phyloP scores from a whole-genome alignment of 441 rosid species.

The Syzygium syzygioides region DNA sequence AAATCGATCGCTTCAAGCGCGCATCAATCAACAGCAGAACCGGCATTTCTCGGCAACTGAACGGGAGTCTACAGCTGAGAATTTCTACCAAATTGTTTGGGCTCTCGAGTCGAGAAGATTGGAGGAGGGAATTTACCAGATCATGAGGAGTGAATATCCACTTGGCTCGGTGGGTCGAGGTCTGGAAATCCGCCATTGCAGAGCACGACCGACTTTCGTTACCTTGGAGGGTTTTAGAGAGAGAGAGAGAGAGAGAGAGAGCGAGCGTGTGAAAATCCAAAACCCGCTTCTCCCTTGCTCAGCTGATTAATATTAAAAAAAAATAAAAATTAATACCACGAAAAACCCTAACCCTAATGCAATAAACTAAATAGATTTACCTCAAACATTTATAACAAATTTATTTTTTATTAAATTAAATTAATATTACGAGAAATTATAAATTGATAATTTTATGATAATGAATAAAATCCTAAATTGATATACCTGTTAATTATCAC shows the following conservation, averaged over 20 bases:
- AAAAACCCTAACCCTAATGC: rapidly evolving
- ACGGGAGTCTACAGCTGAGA: neutral
- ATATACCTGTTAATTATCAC: rapidly evolving
- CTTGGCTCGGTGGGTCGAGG: conserved; percentile 81
- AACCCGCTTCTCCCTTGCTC: neutral
- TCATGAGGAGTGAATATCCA: conserved; percentile 85
- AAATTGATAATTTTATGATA: no score
- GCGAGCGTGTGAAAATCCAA: neutral
- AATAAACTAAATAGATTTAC: rapidly evolving
- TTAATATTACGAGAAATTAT: no score
- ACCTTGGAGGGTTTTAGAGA: neutral
- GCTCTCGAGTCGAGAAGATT: neutral
- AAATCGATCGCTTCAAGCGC: neutral
- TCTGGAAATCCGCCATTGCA: conserved; percentile 82
- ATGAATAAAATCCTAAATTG: no score
- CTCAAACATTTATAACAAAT: no score
- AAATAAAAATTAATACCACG: no score
- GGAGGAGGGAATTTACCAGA: conserved; percentile 36
- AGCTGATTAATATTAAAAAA: neutral
- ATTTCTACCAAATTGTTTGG: rapidly evolving
- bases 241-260: neutral
- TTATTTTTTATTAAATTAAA: no score
- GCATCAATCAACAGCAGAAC: neutral
- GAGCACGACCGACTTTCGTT: neutral
- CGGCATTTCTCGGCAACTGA: neutral